Percentiles rank a stretch among this genome's conserved stretches.
Evolutionary conservation across 1,284 basidiomycete genomes (phyloP).

Genomic region (Nidula niveotomentosa): DNA sequence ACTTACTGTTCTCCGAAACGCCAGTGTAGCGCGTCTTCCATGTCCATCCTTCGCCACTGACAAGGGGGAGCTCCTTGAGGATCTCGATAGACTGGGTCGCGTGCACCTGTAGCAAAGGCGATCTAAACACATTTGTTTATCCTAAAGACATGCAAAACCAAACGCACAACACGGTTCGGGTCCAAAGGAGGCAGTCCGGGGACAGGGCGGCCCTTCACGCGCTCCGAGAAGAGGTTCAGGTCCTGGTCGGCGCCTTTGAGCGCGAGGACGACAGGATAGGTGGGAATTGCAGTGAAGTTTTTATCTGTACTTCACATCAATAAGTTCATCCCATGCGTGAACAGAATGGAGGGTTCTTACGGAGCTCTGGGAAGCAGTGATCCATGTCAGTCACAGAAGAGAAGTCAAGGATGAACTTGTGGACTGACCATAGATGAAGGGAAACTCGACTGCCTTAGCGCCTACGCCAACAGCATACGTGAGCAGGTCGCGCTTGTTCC

Average conservation of each 20-base stretch:
- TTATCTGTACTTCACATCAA: constrained; percentile 31
- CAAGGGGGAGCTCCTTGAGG: constrained; percentile 63
- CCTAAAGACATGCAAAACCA: neutral
- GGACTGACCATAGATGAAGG: constrained; percentile 59
- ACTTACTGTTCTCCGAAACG: constrained; percentile 77
- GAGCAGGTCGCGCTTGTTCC: constrained; percentile 71
- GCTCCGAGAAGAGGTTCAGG: constrained; percentile 63
- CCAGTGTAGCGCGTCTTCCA: constrained; percentile 59
- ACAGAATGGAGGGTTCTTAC: constrained; percentile 20
- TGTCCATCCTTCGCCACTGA: constrained; percentile 69
- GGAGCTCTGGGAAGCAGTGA: constrained; percentile 31
- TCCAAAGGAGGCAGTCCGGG: constrained; percentile 69
- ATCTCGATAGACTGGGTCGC: constrained; percentile 74
- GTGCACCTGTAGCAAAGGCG: constrained; percentile 53
- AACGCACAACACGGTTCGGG: constrained; percentile 61
- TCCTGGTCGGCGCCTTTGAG: constrained; percentile 67
- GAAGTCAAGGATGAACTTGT: too few species aligned
- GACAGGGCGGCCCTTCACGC: constrained; percentile 38
- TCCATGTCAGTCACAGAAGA: too few species aligned
- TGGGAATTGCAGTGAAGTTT: constrained; percentile 49
- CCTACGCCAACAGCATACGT: constrained; percentile 71
- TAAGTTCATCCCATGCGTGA: too few species aligned
- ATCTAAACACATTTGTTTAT: neutral
- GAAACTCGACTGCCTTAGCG: constrained; percentile 63
- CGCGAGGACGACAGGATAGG: constrained; percentile 53